phyloP scores from a whole-genome alignment of 2,329 filamentous ascomycete genomes.

The Sporothrix humicola region DNA sequence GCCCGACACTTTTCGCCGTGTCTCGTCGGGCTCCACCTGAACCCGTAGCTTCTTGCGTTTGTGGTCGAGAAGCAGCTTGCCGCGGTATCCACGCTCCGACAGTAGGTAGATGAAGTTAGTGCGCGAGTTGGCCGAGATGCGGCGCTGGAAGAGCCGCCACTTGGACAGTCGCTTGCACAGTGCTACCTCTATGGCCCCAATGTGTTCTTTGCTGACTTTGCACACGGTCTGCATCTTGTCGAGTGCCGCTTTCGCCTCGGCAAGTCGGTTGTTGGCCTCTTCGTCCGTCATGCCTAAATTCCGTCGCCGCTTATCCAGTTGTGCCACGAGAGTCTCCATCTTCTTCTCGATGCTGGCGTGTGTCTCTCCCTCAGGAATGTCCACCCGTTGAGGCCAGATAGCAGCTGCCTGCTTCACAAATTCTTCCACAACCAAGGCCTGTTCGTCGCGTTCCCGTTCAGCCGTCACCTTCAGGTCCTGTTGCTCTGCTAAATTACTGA shows the following conservation, averaged over 20 bases:
- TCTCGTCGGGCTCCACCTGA: conserved; percentile 73
- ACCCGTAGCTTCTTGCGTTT: conserved; percentile 74
- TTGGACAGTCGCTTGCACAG: conserved; percentile 72
- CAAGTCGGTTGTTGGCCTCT: conserved; percentile 62
- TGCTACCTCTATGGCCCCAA: conserved; percentile 59
- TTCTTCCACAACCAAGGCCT: conserved; percentile 56
- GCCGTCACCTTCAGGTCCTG: conserved; percentile 53
- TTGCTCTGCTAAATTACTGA: conserved; percentile 57
- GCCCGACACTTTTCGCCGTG: conserved; percentile 70
- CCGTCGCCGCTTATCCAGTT: conserved; percentile 63
- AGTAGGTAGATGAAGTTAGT: conserved; percentile 88
- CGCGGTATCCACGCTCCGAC: conserved; percentile 86
- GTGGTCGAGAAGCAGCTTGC: conserved; percentile 80
- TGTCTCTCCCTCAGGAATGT: conserved; percentile 69
- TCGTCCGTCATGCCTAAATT: conserved; percentile 68
- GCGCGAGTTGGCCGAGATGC: conserved; percentile 84
- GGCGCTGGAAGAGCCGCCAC: conserved; percentile 81
- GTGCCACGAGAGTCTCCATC: conserved; percentile 60
- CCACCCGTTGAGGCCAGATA: conserved; percentile 61
- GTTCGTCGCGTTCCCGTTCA: conserved; percentile 55
- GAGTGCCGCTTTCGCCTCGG: conserved; percentile 48
- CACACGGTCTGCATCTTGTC: conserved; percentile 53
- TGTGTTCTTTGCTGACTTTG: conserved; percentile 51
- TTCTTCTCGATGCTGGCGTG: conserved; percentile 60
- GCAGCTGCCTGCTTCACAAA: conserved; percentile 61